phyloP scores from a whole-genome alignment of 2,329 filamentous ascomycete genomes.

The Stachybotrys echinatus region DNA sequence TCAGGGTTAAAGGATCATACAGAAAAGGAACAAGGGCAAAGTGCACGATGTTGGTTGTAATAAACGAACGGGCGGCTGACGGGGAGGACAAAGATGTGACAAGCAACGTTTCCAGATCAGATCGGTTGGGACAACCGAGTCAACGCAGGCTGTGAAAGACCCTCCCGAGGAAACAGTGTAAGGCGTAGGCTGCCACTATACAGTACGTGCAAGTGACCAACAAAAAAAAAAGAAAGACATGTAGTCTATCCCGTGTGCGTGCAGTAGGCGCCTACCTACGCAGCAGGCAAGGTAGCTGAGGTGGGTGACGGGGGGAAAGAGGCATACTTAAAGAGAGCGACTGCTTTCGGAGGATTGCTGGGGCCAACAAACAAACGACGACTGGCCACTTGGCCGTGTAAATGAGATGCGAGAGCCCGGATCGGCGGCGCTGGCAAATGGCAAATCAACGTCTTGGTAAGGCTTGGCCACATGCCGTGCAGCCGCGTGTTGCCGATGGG shows the following conservation, averaged over 20 bases:
- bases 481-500: neutral
- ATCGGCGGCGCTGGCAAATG: neutral
- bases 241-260: too few relatives aligned
- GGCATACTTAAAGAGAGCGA: too few relatives aligned
- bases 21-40: neutral
- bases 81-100: neutral
- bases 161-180: too few relatives aligned
- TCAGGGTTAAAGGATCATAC: too few relatives aligned
- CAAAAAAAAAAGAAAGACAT: too few relatives aligned
- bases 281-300: too few relatives aligned
- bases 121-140: neutral
- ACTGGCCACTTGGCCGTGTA: neutral
- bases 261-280: too few relatives aligned
- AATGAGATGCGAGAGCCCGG: neutral
- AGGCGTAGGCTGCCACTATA: too few relatives aligned
- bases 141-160: neutral
- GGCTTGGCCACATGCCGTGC: neutral
- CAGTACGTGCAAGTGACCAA: neutral
- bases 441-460: neutral
- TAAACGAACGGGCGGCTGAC: neutral
- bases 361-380: neutral
- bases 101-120: too few relatives aligned
- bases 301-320: too few relatives aligned
- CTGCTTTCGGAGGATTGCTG: too few relatives aligned
- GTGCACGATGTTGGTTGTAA: neutral